Evolutionary conservation across 2,329 filamentous ascomycete species (phyloP).

Genomic region (Sarocladium oryzae): DNA sequence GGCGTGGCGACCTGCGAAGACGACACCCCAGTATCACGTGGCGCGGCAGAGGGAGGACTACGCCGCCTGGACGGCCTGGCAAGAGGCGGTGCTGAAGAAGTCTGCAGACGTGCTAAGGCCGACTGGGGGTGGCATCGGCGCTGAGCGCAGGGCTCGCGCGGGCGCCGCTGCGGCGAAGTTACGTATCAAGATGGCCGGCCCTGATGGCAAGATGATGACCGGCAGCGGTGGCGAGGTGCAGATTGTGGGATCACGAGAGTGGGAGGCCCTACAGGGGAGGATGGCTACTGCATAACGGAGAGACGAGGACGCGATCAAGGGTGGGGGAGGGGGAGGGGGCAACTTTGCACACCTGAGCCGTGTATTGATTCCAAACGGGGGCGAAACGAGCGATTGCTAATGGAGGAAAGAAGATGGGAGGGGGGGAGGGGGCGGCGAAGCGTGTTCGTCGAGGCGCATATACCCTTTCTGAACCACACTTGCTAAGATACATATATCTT

Average conservation of each 20-base stretch:
- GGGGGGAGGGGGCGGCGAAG: no score
- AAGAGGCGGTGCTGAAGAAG: slow-evolving; percentile 48
- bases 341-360: slow-evolving; percentile 11
- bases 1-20: slow-evolving; percentile 59
- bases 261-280: slow-evolving; percentile 47
- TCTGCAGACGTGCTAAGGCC: slow-evolving; percentile 29
- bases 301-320: no score
- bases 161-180: slow-evolving; percentile 34
- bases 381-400: background rate
- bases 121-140: slow-evolving; percentile 13
- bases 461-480: background rate
- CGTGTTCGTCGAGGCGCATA: slow-evolving; percentile 7
- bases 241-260: slow-evolving; percentile 48
- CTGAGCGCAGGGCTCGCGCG: background rate
- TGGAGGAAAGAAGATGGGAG: no score
- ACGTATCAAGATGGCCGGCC: slow-evolving; percentile 42
- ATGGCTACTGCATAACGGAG: slow-evolving; percentile 24
- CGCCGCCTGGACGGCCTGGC: slow-evolving; percentile 54
- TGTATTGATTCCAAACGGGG: background rate
- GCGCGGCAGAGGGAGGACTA: slow-evolving; percentile 61
- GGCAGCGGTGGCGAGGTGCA: slow-evolving; percentile 35
- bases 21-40: slow-evolving; percentile 60
- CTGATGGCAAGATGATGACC: slow-evolving; percentile 33
- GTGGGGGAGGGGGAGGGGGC: no score
- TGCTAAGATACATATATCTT: slow-evolving; percentile 8